Base-by-base conservation (phyloP, 228 moss, liverwort and hornwort genomes). In the Sphagnum magellanicum region DNA sequence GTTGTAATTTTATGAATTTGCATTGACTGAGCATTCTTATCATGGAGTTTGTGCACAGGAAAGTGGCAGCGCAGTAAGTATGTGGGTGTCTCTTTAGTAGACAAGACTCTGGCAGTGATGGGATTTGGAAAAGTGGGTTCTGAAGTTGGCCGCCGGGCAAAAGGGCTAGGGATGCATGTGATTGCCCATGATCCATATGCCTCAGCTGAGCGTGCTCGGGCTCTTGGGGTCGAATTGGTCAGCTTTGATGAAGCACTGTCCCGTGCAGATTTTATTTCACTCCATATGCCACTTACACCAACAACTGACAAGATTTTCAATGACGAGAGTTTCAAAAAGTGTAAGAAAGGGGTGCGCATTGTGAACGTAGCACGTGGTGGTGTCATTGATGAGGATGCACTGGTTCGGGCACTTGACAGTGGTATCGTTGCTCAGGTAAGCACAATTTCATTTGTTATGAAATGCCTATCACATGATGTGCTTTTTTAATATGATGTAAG, bases 61-160 rank as follows among this genome's bases (percentile, higher is more conserved):
- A 85, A 90, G 70, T 98, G 97, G 97, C 68, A 87, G 79, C 89
- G 97, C 61, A 91, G 59, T 79, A 88, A 98, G 78, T 89, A 90
- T 52, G 87, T 93, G 10, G 97, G 97, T 32, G 97, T 98, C 49
- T 98, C 97, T 5, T 6, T 98, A 70, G 80, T 83, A 46, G 97
- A 98, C 50, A 97, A 97, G 78, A 93, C 91, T 6, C 68, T 97
- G 67, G 93, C 91, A 5, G 91, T 97, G 5, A 90, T 97, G 97
- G 97, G 97, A 4, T 97, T 97, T 68, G 97, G 97, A 0, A 97
- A 97, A 83, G 97, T 97, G 58, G 97, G 97, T 9, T 91, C 93
- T 47, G 97, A 97, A 76, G 90, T 97, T 14, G 93, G 91, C 8
- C 90, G 97, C 51, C 74, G 93, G 63, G 97, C 97, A 0, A 93